A percentile compares a stretch with the other conserved stretches of the same genome.
Conservation (phyloP, 257 asterid genomes). For the Forsythia suspensa region DNA sequence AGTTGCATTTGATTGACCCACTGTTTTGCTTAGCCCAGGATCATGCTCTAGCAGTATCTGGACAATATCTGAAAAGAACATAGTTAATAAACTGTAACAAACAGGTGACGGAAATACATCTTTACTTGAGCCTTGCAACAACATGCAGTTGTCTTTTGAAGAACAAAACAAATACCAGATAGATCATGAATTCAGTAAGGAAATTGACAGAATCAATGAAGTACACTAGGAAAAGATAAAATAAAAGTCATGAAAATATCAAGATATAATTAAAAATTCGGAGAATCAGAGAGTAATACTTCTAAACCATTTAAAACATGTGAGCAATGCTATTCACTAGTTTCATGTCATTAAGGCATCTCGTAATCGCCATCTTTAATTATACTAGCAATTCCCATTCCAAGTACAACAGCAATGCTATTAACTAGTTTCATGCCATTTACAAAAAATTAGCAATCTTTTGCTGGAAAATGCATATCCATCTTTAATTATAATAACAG, state of each 20-base stretch:
- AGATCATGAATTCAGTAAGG: not conserved
- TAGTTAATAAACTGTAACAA: not conserved
- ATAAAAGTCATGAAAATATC: not conserved
- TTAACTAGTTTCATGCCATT: not conserved
- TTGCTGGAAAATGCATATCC: no score
- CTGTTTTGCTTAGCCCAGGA: conserved; percentile 59
- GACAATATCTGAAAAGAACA: conserved; percentile 48
- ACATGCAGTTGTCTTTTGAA: not conserved
- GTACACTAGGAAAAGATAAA: not conserved
- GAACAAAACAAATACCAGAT: not conserved
- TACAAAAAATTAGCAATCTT: not conserved
- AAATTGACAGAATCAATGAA: not conserved
- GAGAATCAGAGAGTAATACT: not conserved
- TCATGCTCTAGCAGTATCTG: conserved; percentile 68
- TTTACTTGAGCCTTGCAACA: not conserved
- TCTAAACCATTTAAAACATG: not conserved
- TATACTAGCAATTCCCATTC: not conserved
- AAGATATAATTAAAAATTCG: not conserved
- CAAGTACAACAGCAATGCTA: not conserved
- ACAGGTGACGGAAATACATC: not conserved
- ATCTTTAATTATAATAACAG: no score
- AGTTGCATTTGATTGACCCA: conserved; percentile 76
- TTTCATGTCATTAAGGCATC: not conserved
- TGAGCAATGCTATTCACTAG: not conserved
- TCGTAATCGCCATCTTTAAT: not conserved